phyloP scores from a whole-genome alignment of 1,284 basidiomycete species.

The Psilocybe mexicana region DNA sequence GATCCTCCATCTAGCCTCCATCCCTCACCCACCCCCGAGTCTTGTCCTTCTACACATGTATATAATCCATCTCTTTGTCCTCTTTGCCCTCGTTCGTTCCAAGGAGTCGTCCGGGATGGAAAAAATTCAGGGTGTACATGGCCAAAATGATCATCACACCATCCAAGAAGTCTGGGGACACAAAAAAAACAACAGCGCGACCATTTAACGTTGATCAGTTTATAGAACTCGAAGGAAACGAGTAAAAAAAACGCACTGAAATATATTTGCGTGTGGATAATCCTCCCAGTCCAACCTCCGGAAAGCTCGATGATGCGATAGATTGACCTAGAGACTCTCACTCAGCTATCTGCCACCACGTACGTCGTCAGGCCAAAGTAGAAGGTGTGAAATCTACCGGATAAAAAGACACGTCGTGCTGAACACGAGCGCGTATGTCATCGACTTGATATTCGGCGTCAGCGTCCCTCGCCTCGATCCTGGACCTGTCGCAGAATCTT shows the following conservation, averaged over 20 bases:
- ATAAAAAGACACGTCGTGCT: not conserved
- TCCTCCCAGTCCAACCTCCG: not conserved
- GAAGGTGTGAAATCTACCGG: not conserved
- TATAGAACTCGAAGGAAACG: no score
- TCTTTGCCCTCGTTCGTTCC: not conserved
- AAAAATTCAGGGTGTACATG: not conserved
- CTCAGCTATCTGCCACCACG: no score
- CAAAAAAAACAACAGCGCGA: not conserved
- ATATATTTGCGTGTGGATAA: not conserved
- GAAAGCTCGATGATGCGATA: not conserved
- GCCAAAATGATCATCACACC: conserved; percentile 1
- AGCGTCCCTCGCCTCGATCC: not conserved
- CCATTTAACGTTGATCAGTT: no score
- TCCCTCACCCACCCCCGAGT: no score
- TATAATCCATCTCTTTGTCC: not conserved
- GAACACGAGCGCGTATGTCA: not conserved
- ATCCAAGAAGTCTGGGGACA: not conserved
- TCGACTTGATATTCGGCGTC: not conserved
- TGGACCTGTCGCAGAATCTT: not conserved
- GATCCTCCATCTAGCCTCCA: no score
- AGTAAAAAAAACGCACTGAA: not conserved
- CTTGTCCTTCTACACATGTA: no score
- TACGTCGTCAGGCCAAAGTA: not conserved
- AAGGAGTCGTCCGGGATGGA: not conserved
- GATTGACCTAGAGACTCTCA: not conserved